Evolutionary conservation across 139 green algal genomes (phyloP).

Genomic region (Penium margaritaceum): DNA sequence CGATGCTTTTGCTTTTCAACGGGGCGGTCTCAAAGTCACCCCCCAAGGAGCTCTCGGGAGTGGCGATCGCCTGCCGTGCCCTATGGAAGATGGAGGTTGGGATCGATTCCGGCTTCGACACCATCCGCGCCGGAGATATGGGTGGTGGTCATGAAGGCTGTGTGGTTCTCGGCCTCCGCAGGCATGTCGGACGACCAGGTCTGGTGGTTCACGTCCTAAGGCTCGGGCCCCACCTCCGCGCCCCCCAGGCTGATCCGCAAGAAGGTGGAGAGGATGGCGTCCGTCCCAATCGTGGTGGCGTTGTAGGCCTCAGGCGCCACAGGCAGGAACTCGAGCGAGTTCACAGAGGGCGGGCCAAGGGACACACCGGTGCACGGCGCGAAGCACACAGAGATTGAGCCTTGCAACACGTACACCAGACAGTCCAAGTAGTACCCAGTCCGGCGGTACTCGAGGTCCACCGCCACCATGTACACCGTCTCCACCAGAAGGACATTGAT

Average conservation of each 20-base stretch:
- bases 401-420: not conserved
- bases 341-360: not conserved
- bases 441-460: not conserved
- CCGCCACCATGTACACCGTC: not conserved
- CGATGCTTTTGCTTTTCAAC: too few species aligned
- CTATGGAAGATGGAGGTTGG: too few species aligned
- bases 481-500: not conserved
- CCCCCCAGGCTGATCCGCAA: constrained; percentile 4
- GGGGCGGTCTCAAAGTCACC: too few species aligned
- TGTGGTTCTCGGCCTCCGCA: too few species aligned
- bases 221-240: constrained; percentile 3
- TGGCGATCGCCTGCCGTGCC: too few species aligned
- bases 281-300: not conserved
- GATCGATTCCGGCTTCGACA: too few species aligned
- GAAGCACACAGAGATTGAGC: too few species aligned
- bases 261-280: not conserved
- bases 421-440: not conserved
- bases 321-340: constrained; percentile 2
- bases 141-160: too few species aligned
- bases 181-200: constrained; percentile 3
- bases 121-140: too few species aligned
- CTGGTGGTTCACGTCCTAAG: not conserved
- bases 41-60: too few species aligned
- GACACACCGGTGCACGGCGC: too few species aligned
- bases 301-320: not conserved